A percentile compares a stretch with the other conserved stretches of the same genome.
phyloP scores from a whole-genome alignment of 306 rosid species.

The Vigna mungo region DNA sequence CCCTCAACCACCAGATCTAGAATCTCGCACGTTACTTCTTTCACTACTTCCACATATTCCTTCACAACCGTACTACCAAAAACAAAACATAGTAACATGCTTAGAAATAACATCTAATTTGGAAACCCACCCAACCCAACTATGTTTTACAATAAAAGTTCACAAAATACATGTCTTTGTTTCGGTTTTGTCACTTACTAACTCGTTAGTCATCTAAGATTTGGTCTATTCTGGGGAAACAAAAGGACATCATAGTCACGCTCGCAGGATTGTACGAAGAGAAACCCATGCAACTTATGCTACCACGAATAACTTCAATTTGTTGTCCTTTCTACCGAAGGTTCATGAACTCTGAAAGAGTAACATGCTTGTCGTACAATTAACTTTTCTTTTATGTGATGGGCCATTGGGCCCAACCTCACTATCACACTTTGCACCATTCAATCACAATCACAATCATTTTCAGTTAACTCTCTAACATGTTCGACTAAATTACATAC shows the following conservation, averaged over 20 bases:
- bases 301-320: constrained; percentile 9
- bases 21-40: constrained; percentile 72
- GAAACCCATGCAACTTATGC: neutral
- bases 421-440: neutral
- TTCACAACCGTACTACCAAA: constrained; percentile 60
- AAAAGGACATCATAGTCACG: neutral
- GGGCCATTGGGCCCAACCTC: constrained; percentile 2
- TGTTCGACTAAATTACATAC: neutral
- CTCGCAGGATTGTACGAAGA: constrained; percentile 9
- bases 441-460: neutral
- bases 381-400: neutral
- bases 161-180: neutral
- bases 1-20: constrained; percentile 86
- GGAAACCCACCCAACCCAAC: too few species aligned
- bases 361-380: neutral
- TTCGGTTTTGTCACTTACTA: neutral
- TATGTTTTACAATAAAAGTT: too few species aligned
- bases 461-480: neutral
- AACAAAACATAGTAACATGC: neutral
- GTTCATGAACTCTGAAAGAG: constrained; percentile 6
- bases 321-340: neutral
- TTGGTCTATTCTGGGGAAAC: neutral
- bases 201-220: neutral
- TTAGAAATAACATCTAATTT: neutral
- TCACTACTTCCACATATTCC: constrained; percentile 64